Evolutionary conservation across 1,284 basidiomycete species (phyloP), one percentile per base, ranked within the genome.

Genomic region (Takashimella koratensis): DNA sequence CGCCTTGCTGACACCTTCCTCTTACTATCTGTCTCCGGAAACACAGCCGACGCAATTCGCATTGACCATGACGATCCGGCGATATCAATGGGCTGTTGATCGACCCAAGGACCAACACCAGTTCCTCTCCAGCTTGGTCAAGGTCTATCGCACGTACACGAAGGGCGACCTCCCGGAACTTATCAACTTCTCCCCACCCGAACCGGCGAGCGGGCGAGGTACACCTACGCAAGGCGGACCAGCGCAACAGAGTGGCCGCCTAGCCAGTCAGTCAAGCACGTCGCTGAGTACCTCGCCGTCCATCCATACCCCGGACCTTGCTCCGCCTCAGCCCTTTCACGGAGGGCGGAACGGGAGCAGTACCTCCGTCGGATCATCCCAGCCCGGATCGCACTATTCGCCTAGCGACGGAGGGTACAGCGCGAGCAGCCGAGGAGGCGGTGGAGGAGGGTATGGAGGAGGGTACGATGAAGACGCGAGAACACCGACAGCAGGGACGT

Each of bases 71-170:
- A 84, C 87, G 13, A 83, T 66, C 12, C 58, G 91, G 70, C 85
- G 88, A 19, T 96, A 96, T 76, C 81, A 80, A 66, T 96, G 91
- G 90, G 82, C 86, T 65, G 88, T 90, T 0, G 91, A 93, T 68
- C 81, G 82, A 50, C 71, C 82, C 30, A 70, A 72, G 13, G 89
- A 94, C 59, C 90, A 93, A 69, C 68, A 78, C 5, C 76, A 77
- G 12, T 96, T 96, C 71, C 73, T 95, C 44, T 79, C 81, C 40
- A 79, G 85, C 0, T 63, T 87, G 36, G 77, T 90, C 54, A 80
- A 84, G 52, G 80, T 90, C n/a, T 92, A 86, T 73, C 80, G 81
- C 43, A 77, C 79, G 27, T 79, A 86, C 27, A 80, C 84, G 16
- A 79, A 79, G 36, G 80, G 80, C 83, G 60, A 82, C 80, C 24